Percentiles rank a stretch among this genome's conserved stretches.
Evolutionary conservation across 1,284 basidiomycete species (phyloP).

Genomic region (Pseudozyma thailandica): DNA sequence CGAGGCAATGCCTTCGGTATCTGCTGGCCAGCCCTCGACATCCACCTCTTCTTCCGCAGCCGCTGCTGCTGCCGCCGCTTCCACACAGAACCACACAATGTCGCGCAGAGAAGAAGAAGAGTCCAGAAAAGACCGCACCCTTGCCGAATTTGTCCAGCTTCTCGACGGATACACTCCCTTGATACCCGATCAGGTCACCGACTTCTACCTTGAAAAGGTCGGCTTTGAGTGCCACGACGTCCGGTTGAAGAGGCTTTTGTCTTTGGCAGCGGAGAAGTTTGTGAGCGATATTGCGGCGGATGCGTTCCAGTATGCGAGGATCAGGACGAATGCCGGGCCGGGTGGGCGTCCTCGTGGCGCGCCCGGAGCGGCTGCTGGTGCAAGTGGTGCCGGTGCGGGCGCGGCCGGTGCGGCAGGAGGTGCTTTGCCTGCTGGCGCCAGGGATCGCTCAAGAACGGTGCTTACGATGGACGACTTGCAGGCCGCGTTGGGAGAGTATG

Average conservation of each 20-base stretch:
- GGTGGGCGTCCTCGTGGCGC: conserved; percentile 63
- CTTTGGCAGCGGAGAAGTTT: conserved; percentile 97
- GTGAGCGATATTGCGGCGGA: conserved; percentile 96
- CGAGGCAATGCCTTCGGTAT: conserved; percentile 40
- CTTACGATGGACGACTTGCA: conserved; percentile 97
- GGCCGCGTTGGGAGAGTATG: conserved; percentile 91
- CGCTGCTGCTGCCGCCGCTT: conserved; percentile 31
- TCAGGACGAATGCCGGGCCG: conserved; percentile 75
- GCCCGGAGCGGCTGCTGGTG: conserved; percentile 23
- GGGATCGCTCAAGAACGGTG: conserved; percentile 90
- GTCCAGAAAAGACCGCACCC: conserved; percentile 78
- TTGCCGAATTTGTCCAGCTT: conserved; percentile 94
- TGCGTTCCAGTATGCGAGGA: conserved; percentile 96
- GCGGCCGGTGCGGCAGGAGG: conserved; percentile 18
- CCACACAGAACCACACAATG: conserved; percentile 47
- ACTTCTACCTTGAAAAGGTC: conserved; percentile 94
- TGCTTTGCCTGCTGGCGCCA: conserved; percentile 19
- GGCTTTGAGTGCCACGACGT: conserved; percentile 94
- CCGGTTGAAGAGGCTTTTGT: conserved; percentile 82
- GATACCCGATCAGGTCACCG: conserved; percentile 97
- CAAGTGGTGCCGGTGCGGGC: conserved; percentile 11
- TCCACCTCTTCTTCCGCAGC: conserved; percentile 24
- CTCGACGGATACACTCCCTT: conserved; percentile 96
- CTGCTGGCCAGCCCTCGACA: conserved; percentile 11
- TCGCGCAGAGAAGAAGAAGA: conserved; percentile 76